Evolutionary conservation across 306 rosid genomes (phyloP), one percentile per base, ranked within the genome.

Genomic region (Styphnolobium japonicum): DNA sequence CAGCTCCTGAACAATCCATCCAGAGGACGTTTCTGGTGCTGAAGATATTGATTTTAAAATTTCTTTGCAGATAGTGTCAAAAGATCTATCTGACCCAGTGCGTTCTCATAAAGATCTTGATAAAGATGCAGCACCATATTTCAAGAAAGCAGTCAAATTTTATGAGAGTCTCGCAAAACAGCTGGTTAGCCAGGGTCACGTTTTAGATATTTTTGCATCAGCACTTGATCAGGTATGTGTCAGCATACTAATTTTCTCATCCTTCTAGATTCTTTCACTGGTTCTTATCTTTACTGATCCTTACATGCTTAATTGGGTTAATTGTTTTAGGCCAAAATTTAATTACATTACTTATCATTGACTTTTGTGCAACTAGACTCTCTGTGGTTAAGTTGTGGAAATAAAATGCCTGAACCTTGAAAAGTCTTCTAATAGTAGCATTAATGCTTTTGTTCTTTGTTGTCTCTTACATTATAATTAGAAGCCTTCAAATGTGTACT

Each of bases 71-170:
- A 95, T 95, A 53, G 88, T 95, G 53, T 95, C 99, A 1, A 95
- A 91, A 82, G 96, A 95, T 81, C 70, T 87, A 62, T 95, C 99
- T 27, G 99, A 95, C 39, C 98, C 99, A 0, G 96, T 95, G 75
- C 97, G 98, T 34, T 95, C 99, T 51, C 99, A 93, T 88, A 95
- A 95, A 75, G 98, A 95, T 90, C 92, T 95, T 21, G 99, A 93
- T 82, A 95, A 95, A 83, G 99, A 95, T 79, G 99, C 98, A 10
- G 98, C 96, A 19, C 97, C 98, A 2, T 95, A 82, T 89, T 95
- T 92, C 53, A 95, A 89, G 84, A 95, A 95, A 83, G 99, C 99
- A 67, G 89, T 90, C 68, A 95, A 95, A 64, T 92, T 89, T 71
- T 94, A 91, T 81, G 98, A 94, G 73, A 58, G 81, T 82, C 92